Conservation (phyloP, 306 rosid genomes). For the Dryas drummondii region DNA sequence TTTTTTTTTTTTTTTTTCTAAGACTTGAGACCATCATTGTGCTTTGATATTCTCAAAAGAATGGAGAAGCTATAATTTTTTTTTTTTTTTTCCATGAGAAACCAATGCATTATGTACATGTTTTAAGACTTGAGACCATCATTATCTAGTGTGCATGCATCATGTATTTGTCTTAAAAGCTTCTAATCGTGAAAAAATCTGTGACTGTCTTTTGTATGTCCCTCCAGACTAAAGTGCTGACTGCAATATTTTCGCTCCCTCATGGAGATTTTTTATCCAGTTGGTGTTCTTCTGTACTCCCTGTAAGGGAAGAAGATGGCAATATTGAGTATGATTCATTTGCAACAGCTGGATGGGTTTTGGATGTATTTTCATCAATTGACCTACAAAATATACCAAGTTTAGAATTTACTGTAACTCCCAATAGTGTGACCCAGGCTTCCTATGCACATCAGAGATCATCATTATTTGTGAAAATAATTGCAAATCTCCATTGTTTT, state of each 20-base stretch:
- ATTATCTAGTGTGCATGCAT: constrained; percentile 19
- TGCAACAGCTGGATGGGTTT: constrained; percentile 88
- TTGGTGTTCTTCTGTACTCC: constrained; percentile 94
- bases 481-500: constrained; percentile 98
- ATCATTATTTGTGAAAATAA: constrained; percentile 83
- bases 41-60: background rate
- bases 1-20: background rate
- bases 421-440: constrained; percentile 58
- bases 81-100: constrained; percentile 8
- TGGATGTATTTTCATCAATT: constrained; percentile 52
- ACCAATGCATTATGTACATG: constrained; percentile 20
- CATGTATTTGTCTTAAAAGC: constrained; percentile 13
- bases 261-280: constrained; percentile 80
- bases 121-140: constrained; percentile 6
- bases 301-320: constrained; percentile 74
- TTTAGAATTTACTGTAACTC: constrained; percentile 54
- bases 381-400: constrained; percentile 35
- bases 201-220: constrained; percentile 46
- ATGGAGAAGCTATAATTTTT: constrained; percentile 2
- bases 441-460: constrained; percentile 88
- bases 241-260: constrained; percentile 79
- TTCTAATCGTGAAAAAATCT: constrained; percentile 19
- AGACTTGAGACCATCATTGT: background rate
- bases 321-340: constrained; percentile 75
- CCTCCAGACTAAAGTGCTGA: constrained; percentile 81